Evolutionary conservation across 306 rosid species (phyloP).

Genomic region (Acacia melanoxylon): DNA sequence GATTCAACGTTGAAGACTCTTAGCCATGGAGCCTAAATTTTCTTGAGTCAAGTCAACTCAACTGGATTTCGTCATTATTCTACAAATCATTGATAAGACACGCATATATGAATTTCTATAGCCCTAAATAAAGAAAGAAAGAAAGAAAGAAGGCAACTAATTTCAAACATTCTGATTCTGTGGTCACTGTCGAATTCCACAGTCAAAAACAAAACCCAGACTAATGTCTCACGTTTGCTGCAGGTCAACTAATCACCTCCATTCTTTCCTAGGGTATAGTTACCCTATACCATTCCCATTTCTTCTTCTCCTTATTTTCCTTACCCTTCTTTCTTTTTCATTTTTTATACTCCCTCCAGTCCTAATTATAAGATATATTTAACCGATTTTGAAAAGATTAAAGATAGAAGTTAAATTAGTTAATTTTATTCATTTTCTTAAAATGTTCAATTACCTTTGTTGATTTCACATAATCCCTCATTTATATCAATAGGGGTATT

Average conservation of each 20-base stretch:
- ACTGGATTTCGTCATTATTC: neutral
- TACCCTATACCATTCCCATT: neutral
- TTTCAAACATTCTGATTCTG: neutral
- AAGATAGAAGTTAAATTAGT: too few relatives aligned
- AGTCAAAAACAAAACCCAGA: neutral
- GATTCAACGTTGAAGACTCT: too few relatives aligned
- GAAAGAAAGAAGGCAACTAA: neutral
- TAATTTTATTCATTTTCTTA: too few relatives aligned
- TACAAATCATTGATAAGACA: neutral
- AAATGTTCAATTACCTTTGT: too few relatives aligned
- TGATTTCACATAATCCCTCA: too few relatives aligned
- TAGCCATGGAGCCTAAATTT: neutral
- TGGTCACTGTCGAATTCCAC: neutral
- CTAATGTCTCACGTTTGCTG: neutral
- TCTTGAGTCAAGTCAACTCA: neutral
- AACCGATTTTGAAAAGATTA: too few relatives aligned
- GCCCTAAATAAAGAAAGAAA: neutral
- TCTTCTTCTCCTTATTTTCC: neutral
- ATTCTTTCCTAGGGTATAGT: neutral
- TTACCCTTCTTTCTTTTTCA: too few relatives aligned
- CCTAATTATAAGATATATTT: too few relatives aligned
- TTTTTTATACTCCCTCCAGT: too few relatives aligned
- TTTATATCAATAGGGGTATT: too few relatives aligned
- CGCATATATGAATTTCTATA: fast-evolving
- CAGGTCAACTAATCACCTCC: neutral